A percentile compares a stretch with the other conserved stretches of the same genome.
Conservation (phyloP, 73 alveolate species). For the Tetrahymena thermophila region DNA sequence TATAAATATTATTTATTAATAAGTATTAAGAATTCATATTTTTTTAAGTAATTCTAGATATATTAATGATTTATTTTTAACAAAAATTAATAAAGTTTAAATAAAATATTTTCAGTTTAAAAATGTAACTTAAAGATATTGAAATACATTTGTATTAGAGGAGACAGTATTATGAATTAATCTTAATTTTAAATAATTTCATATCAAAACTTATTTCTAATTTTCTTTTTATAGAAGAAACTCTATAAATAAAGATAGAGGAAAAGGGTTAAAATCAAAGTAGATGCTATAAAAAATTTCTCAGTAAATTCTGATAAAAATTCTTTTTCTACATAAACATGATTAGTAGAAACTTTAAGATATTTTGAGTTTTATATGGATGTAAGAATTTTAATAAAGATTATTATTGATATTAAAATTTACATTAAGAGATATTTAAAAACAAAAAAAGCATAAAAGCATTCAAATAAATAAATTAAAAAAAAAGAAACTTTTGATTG, state of each 20-base stretch:
- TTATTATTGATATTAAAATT: background rate
- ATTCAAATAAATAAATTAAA: background rate
- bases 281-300: background rate
- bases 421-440: background rate
- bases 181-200: background rate
- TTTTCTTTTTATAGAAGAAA: background rate
- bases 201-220: background rate
- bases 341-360: background rate
- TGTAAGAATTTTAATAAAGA: background rate
- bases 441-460: background rate
- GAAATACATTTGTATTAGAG: background rate
- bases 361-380: background rate
- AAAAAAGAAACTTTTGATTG: background rate
- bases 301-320: background rate
- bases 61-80: no score
- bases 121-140: background rate
- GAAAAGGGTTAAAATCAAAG: background rate
- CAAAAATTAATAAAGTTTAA: no score
- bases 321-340: background rate
- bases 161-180: background rate
- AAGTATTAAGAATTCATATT: no score
- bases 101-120: no score
- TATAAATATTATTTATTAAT: no score
- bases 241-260: background rate
- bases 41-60: no score